phyloP scores from a whole-genome alignment of 345 rosid species.

The Theobroma cacao region DNA sequence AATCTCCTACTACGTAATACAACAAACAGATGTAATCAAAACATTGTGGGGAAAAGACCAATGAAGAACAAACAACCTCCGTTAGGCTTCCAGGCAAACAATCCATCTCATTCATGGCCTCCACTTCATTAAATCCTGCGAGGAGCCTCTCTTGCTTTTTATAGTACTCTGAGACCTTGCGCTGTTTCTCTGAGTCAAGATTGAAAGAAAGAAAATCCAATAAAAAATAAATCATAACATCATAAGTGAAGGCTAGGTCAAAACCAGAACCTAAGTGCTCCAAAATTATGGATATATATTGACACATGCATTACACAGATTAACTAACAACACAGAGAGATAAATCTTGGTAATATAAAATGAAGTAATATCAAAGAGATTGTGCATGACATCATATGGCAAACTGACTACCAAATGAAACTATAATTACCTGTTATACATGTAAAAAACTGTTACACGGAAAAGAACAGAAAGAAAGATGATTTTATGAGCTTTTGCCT shows the following conservation, averaged over 20 bases:
- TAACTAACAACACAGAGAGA: background rate
- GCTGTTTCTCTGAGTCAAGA: conserved; percentile 48
- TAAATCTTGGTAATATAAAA: background rate
- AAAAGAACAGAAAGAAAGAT: background rate
- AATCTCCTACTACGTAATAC: background rate
- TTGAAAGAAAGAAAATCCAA: background rate
- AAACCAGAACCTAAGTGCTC: background rate
- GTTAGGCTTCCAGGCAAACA: conserved; percentile 48
- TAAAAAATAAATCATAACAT: background rate
- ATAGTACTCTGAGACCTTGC: conserved; percentile 75
- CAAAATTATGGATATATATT: background rate
- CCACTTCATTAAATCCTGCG: conserved; percentile 75
- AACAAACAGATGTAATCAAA: background rate
- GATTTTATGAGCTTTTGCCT: background rate
- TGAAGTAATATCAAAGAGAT: no score
- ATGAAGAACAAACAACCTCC: conserved; percentile 38
- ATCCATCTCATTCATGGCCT: conserved; percentile 54
- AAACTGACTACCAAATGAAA: background rate
- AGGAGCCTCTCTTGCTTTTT: conserved; percentile 77
- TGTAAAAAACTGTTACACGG: background rate
- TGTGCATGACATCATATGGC: background rate
- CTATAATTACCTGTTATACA: background rate
- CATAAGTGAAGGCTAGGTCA: no score
- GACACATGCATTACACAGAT: background rate
- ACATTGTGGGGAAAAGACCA: background rate